Base-by-base conservation (phyloP, 306 rosid species). In the Datisca glomerata region DNA sequence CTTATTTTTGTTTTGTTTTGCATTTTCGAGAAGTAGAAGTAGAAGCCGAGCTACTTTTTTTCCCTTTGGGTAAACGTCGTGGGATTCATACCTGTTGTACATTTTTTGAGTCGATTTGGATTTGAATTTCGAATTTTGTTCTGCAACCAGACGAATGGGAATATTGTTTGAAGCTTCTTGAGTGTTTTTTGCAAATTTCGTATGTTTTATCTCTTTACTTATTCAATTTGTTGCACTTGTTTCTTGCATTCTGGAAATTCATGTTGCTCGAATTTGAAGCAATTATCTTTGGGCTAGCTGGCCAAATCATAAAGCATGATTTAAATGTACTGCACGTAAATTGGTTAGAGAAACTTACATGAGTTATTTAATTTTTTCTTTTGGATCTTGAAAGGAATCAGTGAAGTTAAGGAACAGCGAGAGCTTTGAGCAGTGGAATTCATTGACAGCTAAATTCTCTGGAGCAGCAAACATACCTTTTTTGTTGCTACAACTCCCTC, bases 391-490 rank as follows among this genome's bases (percentile, higher is more conserved):
- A 54, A 67, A 81, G 85, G 80, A 57, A 50, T 62, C 85, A 50
- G 85, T 43, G 56, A 28, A 61, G 9, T 29, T 61, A 43, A 47
- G 35, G 58, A 33, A 27, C 54, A 66, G 61, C 23, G 47, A 61
- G 59, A 66, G 68, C 45, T 71, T 73, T 55, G 41, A 67, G 64
- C 75, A 83, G 55, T 87, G 97, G 97, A 71, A 66, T 59, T 74
- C 81, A 1, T 60, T 81, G 56, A 79, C 97, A 3, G 74, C 95
- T 11, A 79, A 74, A 41, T 80, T 83, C 73, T 59, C 97, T 5
- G 94, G 62, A 35, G 97, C 91, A 22, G 61, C 97, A 19, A 89
- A 80, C 60, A 17, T 83, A 47, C 94, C 97, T 0, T 89, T 83
- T 55, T 63, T 87, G 45, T 56, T 87, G 15, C 71, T 87, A 31